Evolutionary conservation across 192 early-diverging fungal species (phyloP).

Genomic region (Diversispora eburnea): DNA sequence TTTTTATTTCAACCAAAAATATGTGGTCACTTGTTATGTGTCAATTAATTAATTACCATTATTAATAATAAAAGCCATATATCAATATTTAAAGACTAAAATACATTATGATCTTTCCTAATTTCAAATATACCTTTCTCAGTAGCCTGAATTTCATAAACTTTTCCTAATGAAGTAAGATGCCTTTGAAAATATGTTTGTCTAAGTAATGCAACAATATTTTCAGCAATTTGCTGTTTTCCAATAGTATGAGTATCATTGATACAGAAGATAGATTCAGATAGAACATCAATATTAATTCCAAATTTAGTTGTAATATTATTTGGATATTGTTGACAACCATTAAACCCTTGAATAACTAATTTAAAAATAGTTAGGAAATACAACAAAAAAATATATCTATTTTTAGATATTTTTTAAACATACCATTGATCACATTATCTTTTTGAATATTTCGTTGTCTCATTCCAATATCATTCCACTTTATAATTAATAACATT

Average conservation of each 20-base stretch:
- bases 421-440: not conserved
- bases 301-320: too few relatives aligned
- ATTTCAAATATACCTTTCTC: not conserved
- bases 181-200: not conserved
- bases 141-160: not conserved
- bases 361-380: constrained; percentile 2
- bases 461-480: too few relatives aligned
- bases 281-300: too few relatives aligned
- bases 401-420: not conserved
- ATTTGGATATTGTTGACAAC: not conserved
- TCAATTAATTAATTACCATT: too few relatives aligned
- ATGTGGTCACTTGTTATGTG: too few relatives aligned
- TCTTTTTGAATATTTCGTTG: too few relatives aligned
- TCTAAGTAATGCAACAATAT: not conserved
- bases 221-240: constrained; percentile 3
- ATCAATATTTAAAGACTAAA: not conserved
- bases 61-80: too few relatives aligned
- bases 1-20: too few relatives aligned
- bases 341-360: constrained; percentile 11
- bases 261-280: not conserved
- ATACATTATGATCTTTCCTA: not conserved
- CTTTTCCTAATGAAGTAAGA: not conserved
- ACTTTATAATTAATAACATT: too few relatives aligned
- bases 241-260: not conserved
- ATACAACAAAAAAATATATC: not conserved